A percentile compares a stretch with the other conserved stretches of the same genome.
These are phyloP conservation scores for Aureobasidium sp. DNA, from an alignment of 2,329 filamentous ascomycete genomes.

Conservation along the genomic window DNA sequence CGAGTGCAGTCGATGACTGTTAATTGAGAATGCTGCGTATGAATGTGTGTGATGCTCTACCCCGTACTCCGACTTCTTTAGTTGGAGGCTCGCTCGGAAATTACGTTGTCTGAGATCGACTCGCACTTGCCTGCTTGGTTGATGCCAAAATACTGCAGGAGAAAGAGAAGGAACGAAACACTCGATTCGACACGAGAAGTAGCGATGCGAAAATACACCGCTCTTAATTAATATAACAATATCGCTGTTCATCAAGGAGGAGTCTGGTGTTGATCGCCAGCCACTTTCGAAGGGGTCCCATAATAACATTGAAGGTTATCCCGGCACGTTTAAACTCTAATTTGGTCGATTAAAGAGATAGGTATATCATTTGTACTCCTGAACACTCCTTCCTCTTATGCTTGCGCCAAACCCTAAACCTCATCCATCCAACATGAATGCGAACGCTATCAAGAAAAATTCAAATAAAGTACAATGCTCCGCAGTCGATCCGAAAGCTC, in stretches of 20 bases:
- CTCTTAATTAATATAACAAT: not conserved
- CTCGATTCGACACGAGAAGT: not conserved
- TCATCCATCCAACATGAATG: not conserved
- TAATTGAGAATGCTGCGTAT: not conserved
- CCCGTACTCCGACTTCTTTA: not conserved
- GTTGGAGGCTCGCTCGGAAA: not conserved
- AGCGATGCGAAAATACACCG: not conserved
- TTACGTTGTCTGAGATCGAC: not conserved
- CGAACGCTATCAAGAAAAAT: not conserved
- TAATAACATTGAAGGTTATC: not conserved
- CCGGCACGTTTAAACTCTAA: not conserved
- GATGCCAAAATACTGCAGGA: not conserved
- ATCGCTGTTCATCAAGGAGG: not conserved
- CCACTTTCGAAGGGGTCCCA: not conserved
- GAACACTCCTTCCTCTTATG: not conserved
- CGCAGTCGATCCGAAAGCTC: not conserved
- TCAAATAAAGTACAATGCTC: not conserved
- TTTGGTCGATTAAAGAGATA: not conserved
- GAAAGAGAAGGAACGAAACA: not conserved
- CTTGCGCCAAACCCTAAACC: not conserved
- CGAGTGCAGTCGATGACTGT: constrained; percentile 12
- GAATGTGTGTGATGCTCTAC: not conserved
- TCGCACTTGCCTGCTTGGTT: not conserved
- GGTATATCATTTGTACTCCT: not conserved
- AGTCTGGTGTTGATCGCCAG: not conserved